Base-by-base conservation (phyloP, 345 rosid genomes). In the Streptanthus diversifolius region DNA sequence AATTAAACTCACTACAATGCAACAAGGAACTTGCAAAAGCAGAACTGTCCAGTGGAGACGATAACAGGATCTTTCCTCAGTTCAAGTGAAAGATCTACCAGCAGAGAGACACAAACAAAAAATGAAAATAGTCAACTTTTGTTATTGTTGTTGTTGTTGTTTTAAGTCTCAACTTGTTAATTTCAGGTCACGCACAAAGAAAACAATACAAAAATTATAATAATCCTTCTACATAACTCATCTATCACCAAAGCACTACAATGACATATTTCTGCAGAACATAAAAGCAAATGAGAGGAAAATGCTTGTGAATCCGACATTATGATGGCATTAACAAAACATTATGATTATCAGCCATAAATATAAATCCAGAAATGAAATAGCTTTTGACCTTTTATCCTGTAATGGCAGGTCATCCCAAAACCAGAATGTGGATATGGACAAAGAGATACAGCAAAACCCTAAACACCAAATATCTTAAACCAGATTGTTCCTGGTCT, bases 51-150 rank as follows among this genome's bases (percentile, higher is more conserved):
- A 17, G 99, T 91, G 36, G 99, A 95, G 71, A 95, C 91, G 15
- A 95, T 95, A 10, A 95, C 99, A 8, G 99, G 99, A 85, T 95
- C 98, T 79, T 85, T 91, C 99, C 91, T 95, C 78, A 91, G 77
- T 77, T 95, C 99, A 43, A 95, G 97, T 66, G 99, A 95, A 89
- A 69, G 72, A 90, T 83, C 98, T 92, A 86, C 5, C 6, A 60
- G 18, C 47, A 45, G 59, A 63, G 45, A 58, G 33, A 49, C 8
- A 61, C 22, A 49, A 41, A 32, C 73, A 43, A 19, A 56, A 41
- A 10, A 35, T 18, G 6, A 15, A 44, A 44, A 53, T 13, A 49
- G 30, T 49, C 30, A 49, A 19, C 5, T 21, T 11, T 22, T 1
- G n/a, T n/a, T n/a, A n/a, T 48, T 49, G 29, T 22, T 48, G 29